phyloP scores from a whole-genome alignment of 2,329 filamentous ascomycete species.

The Venturia carpophila region DNA sequence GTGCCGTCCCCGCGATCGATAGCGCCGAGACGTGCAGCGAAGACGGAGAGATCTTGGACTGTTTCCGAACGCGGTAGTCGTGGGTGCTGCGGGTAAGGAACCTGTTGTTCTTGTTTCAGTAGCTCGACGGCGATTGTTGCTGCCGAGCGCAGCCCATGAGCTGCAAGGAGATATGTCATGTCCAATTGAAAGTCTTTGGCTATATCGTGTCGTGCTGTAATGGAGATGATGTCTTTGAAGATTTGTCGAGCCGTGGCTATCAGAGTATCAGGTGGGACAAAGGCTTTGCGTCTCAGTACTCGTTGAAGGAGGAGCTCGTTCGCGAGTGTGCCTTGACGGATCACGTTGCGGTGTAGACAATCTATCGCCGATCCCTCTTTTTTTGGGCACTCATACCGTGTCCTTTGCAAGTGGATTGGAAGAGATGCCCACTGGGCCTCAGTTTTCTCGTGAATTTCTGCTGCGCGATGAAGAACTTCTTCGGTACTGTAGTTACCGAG shows the following conservation, averaged over 20 bases:
- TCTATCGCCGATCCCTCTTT: conserved; percentile 31
- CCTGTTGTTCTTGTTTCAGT: conserved; percentile 34
- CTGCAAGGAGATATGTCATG: conserved; percentile 31
- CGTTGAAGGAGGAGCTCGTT: conserved; percentile 54
- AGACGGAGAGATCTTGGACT: conserved; percentile 39
- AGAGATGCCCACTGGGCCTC: conserved; percentile 24
- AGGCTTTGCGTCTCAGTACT: conserved; percentile 42
- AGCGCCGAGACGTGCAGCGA: conserved; percentile 35
- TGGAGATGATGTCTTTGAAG: conserved; percentile 31
- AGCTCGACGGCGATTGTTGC: conserved; percentile 38
- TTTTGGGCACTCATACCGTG: conserved; percentile 18
- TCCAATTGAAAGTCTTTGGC: conserved; percentile 39
- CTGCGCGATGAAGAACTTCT: conserved; percentile 32
- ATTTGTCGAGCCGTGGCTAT: conserved; percentile 33
- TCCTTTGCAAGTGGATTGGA: conserved; percentile 26
- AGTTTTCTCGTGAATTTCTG: conserved; percentile 26
- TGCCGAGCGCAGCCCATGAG: conserved; percentile 36
- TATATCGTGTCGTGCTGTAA: conserved; percentile 34
- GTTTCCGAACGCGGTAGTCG: conserved; percentile 37
- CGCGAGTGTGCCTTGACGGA: conserved; percentile 45
- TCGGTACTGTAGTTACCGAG: conserved; percentile 34
- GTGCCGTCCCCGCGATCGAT: conserved; percentile 34
- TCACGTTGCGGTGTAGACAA: conserved; percentile 36
- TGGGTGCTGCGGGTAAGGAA: conserved; percentile 22
- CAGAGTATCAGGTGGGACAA: conserved; percentile 28